A percentile compares a stretch with the other conserved stretches of the same genome.
Conservation (phyloP, 1,284 basidiomycete species). For the Vanrija humicola region DNA sequence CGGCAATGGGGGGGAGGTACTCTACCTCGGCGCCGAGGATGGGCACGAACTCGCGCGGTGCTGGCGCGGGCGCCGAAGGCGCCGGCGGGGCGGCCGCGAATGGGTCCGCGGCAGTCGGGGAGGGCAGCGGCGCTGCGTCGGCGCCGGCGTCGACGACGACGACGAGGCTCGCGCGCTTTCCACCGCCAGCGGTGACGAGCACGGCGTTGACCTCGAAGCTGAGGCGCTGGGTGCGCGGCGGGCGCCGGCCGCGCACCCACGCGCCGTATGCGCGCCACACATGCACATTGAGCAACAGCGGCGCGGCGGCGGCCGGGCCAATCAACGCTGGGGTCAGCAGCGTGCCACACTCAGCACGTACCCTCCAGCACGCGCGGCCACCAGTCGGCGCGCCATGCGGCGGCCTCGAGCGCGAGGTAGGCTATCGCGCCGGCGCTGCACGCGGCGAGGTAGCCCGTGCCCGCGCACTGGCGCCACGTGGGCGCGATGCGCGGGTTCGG, state of each 20-base stretch:
- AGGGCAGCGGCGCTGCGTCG: too few species aligned
- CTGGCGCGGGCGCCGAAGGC: too few species aligned
- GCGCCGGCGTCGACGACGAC: too few species aligned
- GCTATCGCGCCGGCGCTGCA: not conserved
- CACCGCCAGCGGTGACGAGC: too few species aligned
- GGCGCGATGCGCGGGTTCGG: constrained; percentile 10
- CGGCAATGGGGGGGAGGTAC: too few species aligned
- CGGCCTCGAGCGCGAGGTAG: constrained; percentile 18
- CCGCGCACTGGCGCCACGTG: not conserved
- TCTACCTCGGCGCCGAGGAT: too few species aligned
- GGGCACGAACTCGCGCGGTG: too few species aligned
- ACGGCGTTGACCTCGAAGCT: too few species aligned
- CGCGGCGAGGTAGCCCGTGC: not conserved
- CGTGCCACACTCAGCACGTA: not conserved
- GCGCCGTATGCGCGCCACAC: constrained; percentile 8
- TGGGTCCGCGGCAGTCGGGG: too few species aligned
- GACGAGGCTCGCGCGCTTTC: too few species aligned
- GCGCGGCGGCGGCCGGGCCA: not conserved
- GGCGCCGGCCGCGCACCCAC: constrained; percentile 15
- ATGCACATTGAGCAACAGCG: constrained; percentile 2
- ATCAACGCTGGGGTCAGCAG: too few species aligned
- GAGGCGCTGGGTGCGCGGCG: not conserved
- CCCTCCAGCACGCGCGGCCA: constrained; percentile 18
- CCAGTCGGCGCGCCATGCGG: constrained; percentile 21
- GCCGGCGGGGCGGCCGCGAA: too few species aligned